phyloP scores from a whole-genome alignment of 768 basidiomycete genomes.

The Erythrobasidium yunnanense region DNA sequence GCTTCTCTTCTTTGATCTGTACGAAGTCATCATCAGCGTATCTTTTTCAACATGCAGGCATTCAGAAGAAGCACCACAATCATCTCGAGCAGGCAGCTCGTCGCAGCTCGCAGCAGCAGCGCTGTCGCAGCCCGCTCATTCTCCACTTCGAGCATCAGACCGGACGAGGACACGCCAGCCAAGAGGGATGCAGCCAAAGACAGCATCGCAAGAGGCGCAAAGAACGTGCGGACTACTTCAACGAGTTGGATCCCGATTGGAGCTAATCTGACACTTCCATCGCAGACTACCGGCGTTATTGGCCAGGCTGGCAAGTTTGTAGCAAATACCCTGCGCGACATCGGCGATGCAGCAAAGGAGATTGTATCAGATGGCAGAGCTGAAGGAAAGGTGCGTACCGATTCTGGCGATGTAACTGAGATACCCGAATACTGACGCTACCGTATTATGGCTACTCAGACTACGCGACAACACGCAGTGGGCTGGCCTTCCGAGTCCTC shows the following conservation, averaged over 20 bases:
- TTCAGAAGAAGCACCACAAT: background rate
- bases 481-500: background rate
- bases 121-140: background rate
- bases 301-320: constrained; percentile 9
- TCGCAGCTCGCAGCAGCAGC: background rate
- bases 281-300: constrained; percentile 12
- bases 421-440: too few species aligned
- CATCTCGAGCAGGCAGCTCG: background rate
- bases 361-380: constrained; percentile 4
- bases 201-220: constrained; percentile 3
- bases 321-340: constrained; percentile 1
- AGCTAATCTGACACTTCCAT: background rate
- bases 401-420: background rate
- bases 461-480: background rate
- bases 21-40: too few species aligned
- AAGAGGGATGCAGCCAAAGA: constrained; percentile 12
- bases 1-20: too few species aligned
- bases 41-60: background rate
- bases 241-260: background rate
- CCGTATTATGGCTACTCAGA: too few species aligned
- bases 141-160: constrained; percentile 3
- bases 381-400: constrained; percentile 9
- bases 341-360: constrained; percentile 23
- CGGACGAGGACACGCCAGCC: background rate
- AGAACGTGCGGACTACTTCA: constrained; percentile 4